These are phyloP conservation scores for Arxiozyma heterogenica DNA, from an alignment of 1,139 yeast genomes.

Conservation along the genomic window DNA sequence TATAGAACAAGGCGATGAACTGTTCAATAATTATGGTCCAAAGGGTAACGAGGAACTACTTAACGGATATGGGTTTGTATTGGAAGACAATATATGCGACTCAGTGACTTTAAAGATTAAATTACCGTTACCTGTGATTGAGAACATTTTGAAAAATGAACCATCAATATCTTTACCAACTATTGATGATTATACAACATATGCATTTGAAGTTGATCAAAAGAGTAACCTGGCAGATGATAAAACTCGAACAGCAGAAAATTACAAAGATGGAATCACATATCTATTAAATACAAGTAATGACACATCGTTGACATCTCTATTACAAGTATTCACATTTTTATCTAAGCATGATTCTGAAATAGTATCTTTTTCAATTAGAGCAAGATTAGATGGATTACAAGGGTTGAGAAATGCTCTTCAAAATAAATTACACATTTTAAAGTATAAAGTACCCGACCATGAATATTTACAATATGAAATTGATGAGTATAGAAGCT, in stretches of 20 bases:
- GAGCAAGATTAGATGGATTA: slow-evolving; percentile 53
- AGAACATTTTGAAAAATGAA: slow-evolving; percentile 26
- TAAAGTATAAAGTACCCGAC: not conserved
- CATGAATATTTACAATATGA: slow-evolving; percentile 1
- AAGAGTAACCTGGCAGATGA: slow-evolving; percentile 12
- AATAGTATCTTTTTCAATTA: slow-evolving; percentile 31
- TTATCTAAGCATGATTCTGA: slow-evolving; percentile 37
- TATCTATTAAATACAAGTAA: slow-evolving; percentile 35
- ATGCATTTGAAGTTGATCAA: slow-evolving; percentile 28
- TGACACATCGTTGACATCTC: slow-evolving; percentile 19
- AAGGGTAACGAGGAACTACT: slow-evolving; percentile 71
- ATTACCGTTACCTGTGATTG: slow-evolving; percentile 33
- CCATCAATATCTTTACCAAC: slow-evolving; percentile 42
- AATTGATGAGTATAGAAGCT: slow-evolving; percentile 13
- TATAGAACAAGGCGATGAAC: slow-evolving; percentile 36
- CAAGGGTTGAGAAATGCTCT: slow-evolving; percentile 30
- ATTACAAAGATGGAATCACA: slow-evolving; percentile 36
- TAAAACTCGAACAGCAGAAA: slow-evolving; percentile 5
- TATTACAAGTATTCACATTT: slow-evolving; percentile 45
- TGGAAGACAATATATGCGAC: slow-evolving; percentile 55
- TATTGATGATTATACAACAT: slow-evolving; percentile 34
- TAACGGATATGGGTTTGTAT: slow-evolving; percentile 56
- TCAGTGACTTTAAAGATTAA: slow-evolving; percentile 49
- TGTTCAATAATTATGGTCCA: slow-evolving; percentile 76
- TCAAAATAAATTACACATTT: slow-evolving; percentile 13